Conservation (phyloP, 75 land plant species). For the Isoetes taiwanensis region DNA sequence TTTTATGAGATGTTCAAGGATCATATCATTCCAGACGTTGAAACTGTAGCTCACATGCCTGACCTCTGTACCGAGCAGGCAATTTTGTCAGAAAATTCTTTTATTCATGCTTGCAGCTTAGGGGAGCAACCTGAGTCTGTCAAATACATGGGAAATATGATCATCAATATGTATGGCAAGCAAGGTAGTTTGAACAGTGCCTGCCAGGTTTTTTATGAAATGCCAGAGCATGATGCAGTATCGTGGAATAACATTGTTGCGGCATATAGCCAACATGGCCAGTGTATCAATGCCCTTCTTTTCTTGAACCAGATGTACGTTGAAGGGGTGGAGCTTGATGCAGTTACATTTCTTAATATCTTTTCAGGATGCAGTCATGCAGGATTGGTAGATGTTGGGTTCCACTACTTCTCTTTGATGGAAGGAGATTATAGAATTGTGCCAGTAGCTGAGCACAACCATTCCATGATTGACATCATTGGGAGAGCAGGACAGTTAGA, state of each 20-base stretch:
- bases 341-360: constrained; percentile 28
- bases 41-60: too few relatives aligned
- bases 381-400: too few relatives aligned
- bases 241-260: constrained; percentile 16
- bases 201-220: constrained; percentile 1
- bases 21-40: constrained; percentile 1
- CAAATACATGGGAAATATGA: constrained; percentile 8
- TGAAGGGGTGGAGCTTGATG: constrained; percentile 12
- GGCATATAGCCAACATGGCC: constrained; percentile 1
- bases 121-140: too few relatives aligned
- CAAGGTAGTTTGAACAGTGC: constrained; percentile 15
- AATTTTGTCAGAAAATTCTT: too few relatives aligned
- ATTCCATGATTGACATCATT: too few relatives aligned
- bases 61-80: too few relatives aligned
- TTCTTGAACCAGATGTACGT: constrained; percentile 4
- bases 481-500: too few relatives aligned
- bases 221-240: constrained; percentile 5
- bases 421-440: too few relatives aligned
- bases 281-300: neutral
- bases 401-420: too few relatives aligned
- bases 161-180: constrained; percentile 17
- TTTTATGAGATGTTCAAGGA: neutral
- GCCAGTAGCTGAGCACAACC: too few relatives aligned
- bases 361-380: too few relatives aligned
- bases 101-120: too few relatives aligned